Base-by-base conservation (phyloP, 2,329 filamentous ascomycete genomes). In the Didymella glomerata region DNA sequence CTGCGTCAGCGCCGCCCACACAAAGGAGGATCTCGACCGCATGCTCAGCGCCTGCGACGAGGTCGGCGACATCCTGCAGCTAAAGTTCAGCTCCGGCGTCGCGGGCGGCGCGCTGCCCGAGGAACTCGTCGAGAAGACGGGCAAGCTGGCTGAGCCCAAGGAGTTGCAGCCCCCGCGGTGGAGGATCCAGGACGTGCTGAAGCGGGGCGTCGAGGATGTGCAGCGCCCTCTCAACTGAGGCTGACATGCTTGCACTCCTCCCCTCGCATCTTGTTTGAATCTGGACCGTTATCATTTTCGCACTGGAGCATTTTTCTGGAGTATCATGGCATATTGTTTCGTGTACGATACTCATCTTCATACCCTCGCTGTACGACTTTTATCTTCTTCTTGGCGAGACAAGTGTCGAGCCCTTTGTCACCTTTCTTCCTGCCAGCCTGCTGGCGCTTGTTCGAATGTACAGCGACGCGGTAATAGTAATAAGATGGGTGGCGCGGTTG, bases 71-170 rank as follows among this genome's bases (percentile, higher is more conserved):
- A 86, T 96, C 22, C 82, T 99, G 55, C 93, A 98, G 79, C 85
- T 99, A 75, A 98, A 97, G 81, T 97, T 96, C 80, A 96, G 93
- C n/a, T 96, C 91, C 14, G 95, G 95, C 67, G 87, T 97, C 70
- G 94, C 95, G 13, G 95, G 95, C 65, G 95, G 95, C 57, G 87
- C 91, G 36, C 86, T 92, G 48, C 89, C 91, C 9, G 83, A 94
- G 3, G 89, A 91, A 34, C 88, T 94, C 73, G 88, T 89, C 75
- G 91, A 96, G 77, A 66, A 64, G 57, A 57, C 36, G 4, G 47
- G 46, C 87, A 71, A 32, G 80, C 80, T 54, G 79, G 80, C 57
- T 79, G 82, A 66, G 75, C 77, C 78, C 25, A 79, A 81, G 61
- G 72, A 77, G n/a, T 69, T 86, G 50, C 82, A 78, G 40, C 86